These are phyloP conservation scores for Zygoascus biomembranicola DNA, from an alignment of 805 yeast species.

Conservation along the genomic window DNA sequence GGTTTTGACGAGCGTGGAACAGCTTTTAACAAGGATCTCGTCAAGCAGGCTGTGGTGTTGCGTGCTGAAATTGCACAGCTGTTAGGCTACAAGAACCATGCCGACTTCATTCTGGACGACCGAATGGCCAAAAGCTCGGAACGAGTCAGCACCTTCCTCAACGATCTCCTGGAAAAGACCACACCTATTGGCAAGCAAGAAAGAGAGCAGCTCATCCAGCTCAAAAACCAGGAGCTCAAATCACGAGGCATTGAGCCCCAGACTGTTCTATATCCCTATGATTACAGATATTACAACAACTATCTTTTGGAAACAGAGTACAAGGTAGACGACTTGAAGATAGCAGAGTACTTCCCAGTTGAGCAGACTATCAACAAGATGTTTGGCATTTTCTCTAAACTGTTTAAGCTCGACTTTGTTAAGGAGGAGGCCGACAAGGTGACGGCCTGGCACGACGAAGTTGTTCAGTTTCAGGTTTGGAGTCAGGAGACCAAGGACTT, in stretches of 20 bases:
- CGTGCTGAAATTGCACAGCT: conserved; percentile 55
- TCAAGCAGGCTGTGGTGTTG: conserved; percentile 50
- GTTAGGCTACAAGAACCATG: conserved; percentile 60
- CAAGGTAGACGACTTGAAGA: conserved; percentile 61
- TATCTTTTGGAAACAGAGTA: conserved; percentile 57
- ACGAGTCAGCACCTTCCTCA: conserved; percentile 52
- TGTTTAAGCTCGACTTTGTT: conserved; percentile 61
- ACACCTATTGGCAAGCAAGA: conserved; percentile 54
- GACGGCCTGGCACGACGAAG: conserved; percentile 72
- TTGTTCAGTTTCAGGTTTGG: conserved; percentile 59
- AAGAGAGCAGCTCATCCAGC: conserved; percentile 35
- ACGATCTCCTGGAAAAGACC: conserved; percentile 52
- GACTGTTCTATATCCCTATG: conserved; percentile 55
- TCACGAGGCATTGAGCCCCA: conserved; percentile 36
- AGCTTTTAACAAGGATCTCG: conserved; percentile 48
- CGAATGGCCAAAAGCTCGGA: conserved; percentile 70
- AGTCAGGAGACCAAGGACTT: conserved; percentile 50
- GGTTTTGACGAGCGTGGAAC: conserved; percentile 60
- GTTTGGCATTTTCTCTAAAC: conserved; percentile 60
- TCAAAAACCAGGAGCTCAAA: conserved; percentile 48
- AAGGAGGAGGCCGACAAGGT: conserved; percentile 32
- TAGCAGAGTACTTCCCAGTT: conserved; percentile 73
- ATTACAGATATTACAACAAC: conserved; percentile 58
- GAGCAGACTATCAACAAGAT: conserved; percentile 57
- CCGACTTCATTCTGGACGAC: conserved; percentile 64